Evolutionary conservation across 2,329 filamentous ascomycete genomes (phyloP).

Genomic region (Lecanoromycetidae sp.): DNA sequence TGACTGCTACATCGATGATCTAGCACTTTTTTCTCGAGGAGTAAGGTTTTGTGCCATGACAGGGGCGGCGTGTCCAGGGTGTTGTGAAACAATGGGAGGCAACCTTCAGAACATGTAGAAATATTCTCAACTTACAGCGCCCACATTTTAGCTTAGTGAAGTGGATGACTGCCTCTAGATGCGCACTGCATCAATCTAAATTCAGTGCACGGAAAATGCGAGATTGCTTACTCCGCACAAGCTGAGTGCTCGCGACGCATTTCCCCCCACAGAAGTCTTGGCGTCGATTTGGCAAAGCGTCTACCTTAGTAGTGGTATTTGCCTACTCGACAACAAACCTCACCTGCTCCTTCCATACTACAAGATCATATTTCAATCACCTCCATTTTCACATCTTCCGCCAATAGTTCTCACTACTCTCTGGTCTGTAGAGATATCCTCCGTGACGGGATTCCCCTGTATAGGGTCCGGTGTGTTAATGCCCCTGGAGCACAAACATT

Average conservation of each 20-base stretch:
- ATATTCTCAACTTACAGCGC: neutral
- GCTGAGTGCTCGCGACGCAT: neutral
- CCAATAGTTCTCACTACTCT: neutral
- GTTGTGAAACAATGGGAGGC: conserved; percentile 3
- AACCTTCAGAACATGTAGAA: neutral
- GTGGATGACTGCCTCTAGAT: neutral
- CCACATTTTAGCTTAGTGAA: neutral
- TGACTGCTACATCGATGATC: neutral
- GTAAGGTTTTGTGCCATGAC: neutral
- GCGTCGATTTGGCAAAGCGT: neutral
- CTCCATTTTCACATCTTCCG: neutral
- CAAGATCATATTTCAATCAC: neutral
- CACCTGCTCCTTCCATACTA: neutral
- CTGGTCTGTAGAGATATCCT: neutral
- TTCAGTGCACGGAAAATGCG: neutral
- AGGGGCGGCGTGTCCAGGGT: neutral
- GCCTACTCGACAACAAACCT: conserved; percentile 1
- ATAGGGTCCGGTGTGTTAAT: neutral
- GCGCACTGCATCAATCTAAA: neutral
- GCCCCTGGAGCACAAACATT: conserved; percentile 7
- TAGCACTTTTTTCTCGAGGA: neutral
- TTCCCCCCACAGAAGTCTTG: neutral
- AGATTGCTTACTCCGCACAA: neutral
- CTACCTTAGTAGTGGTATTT: neutral
- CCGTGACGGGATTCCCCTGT: neutral